phyloP scores from a whole-genome alignment of 2,329 filamentous ascomycete species.

The Rosellinia necatrix region DNA sequence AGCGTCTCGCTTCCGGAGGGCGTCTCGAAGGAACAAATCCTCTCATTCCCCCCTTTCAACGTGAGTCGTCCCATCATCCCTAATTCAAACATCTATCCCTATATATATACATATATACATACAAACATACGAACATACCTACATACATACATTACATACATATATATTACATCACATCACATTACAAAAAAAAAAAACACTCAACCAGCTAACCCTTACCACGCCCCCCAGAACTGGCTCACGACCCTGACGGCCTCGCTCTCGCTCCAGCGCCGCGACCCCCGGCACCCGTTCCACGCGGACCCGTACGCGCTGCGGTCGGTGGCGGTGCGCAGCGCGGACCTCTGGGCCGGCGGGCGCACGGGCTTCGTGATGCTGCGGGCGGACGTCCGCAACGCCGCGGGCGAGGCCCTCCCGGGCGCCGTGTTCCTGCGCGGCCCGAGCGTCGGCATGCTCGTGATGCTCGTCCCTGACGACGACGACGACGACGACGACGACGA shows the following conservation, averaged over 20 bases:
- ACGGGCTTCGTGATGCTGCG: slow-evolving; percentile 63
- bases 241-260: slow-evolving; percentile 53
- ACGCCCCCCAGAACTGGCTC: slow-evolving; percentile 52
- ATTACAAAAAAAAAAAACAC: too few relatives aligned
- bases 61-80: slow-evolving; percentile 39
- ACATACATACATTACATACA: too few relatives aligned
- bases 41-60: slow-evolving; percentile 55
- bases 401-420: slow-evolving; percentile 57
- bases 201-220: too few relatives aligned
- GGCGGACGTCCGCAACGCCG: slow-evolving; percentile 52
- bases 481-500: slow-evolving; percentile 19
- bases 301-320: slow-evolving; percentile 58
- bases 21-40: slow-evolving; percentile 51
- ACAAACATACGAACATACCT: too few relatives aligned
- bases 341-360: slow-evolving; percentile 52
- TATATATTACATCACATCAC: too few relatives aligned
- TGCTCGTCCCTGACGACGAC: slow-evolving; percentile 58
- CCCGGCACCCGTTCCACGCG: slow-evolving; percentile 56
- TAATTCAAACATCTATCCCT: not conserved
- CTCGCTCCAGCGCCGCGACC: slow-evolving; percentile 46
- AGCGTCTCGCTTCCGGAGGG: slow-evolving; percentile 50
- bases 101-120: not conserved
- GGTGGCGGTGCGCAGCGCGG: slow-evolving; percentile 58
- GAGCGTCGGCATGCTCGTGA: slow-evolving; percentile 64
- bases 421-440: slow-evolving; percentile 62